Evolutionary conservation across 345 rosid species (phyloP), one percentile per base, ranked within the genome.

Genomic region (Eucalyptus melliodora): DNA sequence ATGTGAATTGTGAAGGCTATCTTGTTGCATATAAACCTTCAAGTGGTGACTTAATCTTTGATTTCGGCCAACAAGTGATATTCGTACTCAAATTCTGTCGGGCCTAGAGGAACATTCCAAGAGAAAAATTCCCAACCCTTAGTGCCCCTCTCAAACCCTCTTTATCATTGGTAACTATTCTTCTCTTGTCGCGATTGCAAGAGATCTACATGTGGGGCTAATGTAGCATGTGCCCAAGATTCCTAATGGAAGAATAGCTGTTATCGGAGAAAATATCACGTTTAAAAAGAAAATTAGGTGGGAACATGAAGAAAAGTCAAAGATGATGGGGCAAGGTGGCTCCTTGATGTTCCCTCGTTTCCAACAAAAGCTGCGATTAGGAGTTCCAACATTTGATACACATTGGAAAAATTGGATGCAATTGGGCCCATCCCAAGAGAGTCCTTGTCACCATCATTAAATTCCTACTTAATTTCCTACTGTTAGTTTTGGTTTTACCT

Each of bases 361-460:
- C 93, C 92, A 89, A 90, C 91, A 93, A 90, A 72, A 21, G 91
- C 93, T 89, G 91, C 91, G 87, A 90, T 72, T 82, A 87, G 72
- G 89, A 88, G 88, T 69, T 86, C 83, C 83, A 42, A 77, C 83
- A 40, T 77, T 6, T 45, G 27, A 26, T 40, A 21, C 47, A 19
- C 16, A 37, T 77, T 10, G 47, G 47, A 77, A 77, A 77, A 77
- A 17, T 21, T 77, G 47, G 83, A 40, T 21, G 45, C 47, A 77
- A 86, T 30, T 59, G 92, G 90, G 87, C 45, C 45, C 77, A 47
- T 88, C 31, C 31, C 50, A 40, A 15, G 88, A 31, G 27, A 47
- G 23, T 19, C 37, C 27, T 34, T 6, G 34, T 59, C 88, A 59
- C 67, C 88, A 87, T 87, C 88, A 59, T 56, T 31, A 55, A 56